Percentiles rank a stretch among this genome's conserved stretches.
Conservation (phyloP, 2,329 filamentous ascomycete genomes). For the Cladosporium phlei region DNA sequence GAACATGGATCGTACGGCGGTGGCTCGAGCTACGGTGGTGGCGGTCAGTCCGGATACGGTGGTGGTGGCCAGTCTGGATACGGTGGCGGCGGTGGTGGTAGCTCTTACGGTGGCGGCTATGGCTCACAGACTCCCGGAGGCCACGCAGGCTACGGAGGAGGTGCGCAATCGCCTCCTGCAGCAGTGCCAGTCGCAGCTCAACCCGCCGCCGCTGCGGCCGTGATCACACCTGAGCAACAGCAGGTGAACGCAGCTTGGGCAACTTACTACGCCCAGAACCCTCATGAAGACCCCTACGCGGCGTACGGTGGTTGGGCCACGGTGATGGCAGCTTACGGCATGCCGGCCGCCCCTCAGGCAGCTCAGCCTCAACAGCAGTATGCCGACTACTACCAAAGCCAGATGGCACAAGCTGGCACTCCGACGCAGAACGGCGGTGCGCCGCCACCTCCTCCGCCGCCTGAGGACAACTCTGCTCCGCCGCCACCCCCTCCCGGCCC, state of each 20-base stretch:
- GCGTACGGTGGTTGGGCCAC: conserved; percentile 70
- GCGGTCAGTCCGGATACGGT: conserved; percentile 33
- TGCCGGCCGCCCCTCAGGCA: neutral
- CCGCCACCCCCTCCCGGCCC: conserved; percentile 59
- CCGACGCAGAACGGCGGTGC: conserved; percentile 19
- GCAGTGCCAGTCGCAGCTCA: conserved; percentile 22
- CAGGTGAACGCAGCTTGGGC: conserved; percentile 57
- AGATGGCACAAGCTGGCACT: conserved; percentile 11
- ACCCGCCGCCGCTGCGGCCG: conserved; percentile 12
- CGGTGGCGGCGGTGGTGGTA: conserved; percentile 31
- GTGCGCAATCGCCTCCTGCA: conserved; percentile 29
- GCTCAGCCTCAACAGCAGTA: conserved; percentile 14
- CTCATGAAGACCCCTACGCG: conserved; percentile 77
- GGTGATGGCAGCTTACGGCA: conserved; percentile 18
- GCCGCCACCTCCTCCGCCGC: conserved; percentile 37
- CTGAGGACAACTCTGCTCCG: conserved; percentile 50
- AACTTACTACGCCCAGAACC: conserved; percentile 80
- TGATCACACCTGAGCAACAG: conserved; percentile 21
- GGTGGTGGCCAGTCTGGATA: conserved; percentile 32
- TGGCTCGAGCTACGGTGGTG: conserved; percentile 35
- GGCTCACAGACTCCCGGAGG: conserved; percentile 19
- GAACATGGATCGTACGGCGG: conserved; percentile 34
- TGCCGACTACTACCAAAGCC: conserved; percentile 14
- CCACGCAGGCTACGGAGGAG: conserved; percentile 17
- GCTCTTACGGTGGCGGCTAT: conserved; percentile 36